Evolutionary conservation across 106 monocot genomes (phyloP), one percentile per base, ranked within the genome.

Genomic region (Hemerocallis citrina): DNA sequence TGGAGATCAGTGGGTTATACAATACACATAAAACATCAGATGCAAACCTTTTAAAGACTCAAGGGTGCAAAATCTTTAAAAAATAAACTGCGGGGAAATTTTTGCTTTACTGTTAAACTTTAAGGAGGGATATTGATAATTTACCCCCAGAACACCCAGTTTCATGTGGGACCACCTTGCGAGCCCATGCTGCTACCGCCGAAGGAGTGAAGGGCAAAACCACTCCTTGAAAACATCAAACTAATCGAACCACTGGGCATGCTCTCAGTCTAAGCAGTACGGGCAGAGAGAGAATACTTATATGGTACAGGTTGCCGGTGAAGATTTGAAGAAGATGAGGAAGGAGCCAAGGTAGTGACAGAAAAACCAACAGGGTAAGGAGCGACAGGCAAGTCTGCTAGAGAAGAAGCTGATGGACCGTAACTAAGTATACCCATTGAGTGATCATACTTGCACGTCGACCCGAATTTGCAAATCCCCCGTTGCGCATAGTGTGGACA

Each of bases 401-500:
- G 75, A 66, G 83, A 83, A 44, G 79, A 83, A 25, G 91, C 79
- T n/a, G 85, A 85, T 35, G 92, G 74, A 25, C 73, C 81, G 66
- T 92, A 86, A 40, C 74, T 73, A 12, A 78, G 50, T 24, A 71
- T 38, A 37, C 74, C 77, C 63, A 86, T 83, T 24, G 92, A 80
- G 63, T 92, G 92, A 73, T 92, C 83, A 58, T 75, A 92, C 62
- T 92, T 92, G 86, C 92, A 92, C 19, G 92, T 80, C 1, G 75
- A 77, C 32, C 92, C 92, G 60, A 83, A 92, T 34, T 86, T 92
- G 74, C 92, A 92, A 21, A 87, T 47, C 1, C 87, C 92, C 63
- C 84, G 81, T 72, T 92, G 92, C 1, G 55, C 68, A 59, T 88
- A 92, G 71, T 66, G 88, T 29, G 81, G 52, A 44, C 92, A 92